Percentiles rank a stretch among this genome's conserved stretches.
phyloP scores from a whole-genome alignment of 129 eudicot genomes.

The Dittrichia graveolens region DNA sequence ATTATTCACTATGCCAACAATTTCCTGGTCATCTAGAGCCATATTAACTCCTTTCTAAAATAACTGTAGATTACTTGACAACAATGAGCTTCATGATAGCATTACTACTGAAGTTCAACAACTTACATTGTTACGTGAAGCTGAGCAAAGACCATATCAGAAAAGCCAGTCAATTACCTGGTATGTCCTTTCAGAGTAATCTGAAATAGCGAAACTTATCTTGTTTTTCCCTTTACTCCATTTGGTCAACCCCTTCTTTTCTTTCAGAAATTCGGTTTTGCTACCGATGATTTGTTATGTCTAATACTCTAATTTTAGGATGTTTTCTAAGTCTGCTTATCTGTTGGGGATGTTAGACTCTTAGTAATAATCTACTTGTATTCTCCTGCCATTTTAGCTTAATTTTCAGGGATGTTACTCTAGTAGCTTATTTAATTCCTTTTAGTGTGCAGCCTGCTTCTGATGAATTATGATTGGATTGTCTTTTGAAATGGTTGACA shows the following conservation, averaged over 20 bases:
- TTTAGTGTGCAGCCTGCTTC: neutral
- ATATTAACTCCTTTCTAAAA: slow-evolving; percentile 5
- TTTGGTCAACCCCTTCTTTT: neutral
- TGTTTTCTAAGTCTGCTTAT: neutral
- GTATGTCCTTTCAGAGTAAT: slow-evolving; percentile 31
- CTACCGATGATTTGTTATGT: neutral
- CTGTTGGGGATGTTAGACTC: no score
- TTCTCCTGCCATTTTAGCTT: no score
- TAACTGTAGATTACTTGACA: slow-evolving; percentile 62
- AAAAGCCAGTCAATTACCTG: neutral
- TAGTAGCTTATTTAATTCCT: neutral
- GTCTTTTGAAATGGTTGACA: slow-evolving; percentile 17
- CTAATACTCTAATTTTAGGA: neutral
- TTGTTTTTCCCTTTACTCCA: neutral
- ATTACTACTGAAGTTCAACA: slow-evolving; percentile 41
- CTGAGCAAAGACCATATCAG: slow-evolving; percentile 28
- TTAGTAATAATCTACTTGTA: no score
- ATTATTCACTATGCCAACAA: slow-evolving; percentile 1
- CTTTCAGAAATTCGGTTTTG: neutral
- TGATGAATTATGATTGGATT: neutral
- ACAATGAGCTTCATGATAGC: slow-evolving; percentile 48
- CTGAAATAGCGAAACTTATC: neutral
- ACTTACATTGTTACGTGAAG: slow-evolving; percentile 45
- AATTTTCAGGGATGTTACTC: neutral
- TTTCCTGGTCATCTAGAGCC: slow-evolving; percentile 9